Base-by-base conservation (phyloP, 441 rosid species). In the Raphanus hybrid region DNA sequence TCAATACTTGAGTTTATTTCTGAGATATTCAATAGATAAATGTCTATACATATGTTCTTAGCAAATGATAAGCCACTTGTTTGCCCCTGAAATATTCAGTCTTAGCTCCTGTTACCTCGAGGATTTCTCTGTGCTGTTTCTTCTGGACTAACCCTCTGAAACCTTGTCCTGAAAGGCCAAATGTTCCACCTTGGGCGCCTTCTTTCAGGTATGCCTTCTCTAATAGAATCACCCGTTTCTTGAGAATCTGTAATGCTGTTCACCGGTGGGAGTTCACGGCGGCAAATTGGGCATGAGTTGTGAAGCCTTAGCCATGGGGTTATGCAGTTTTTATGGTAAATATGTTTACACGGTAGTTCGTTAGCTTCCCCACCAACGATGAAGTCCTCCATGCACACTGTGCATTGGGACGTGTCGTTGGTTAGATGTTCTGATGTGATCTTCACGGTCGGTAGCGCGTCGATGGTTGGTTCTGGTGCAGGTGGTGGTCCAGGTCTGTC, bases 261-360 rank as follows among this genome's bases (percentile, higher is more conserved):
- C 7, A 52, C 77, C 8, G 10, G 37, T n/a, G 61, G 73, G 61
- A 91, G 73, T 67, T 86, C 91, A 14, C 82, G 67, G 27, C 92
- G 82, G 65, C 95, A 93, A n/a, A 91, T 87, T 0, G 94, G 94
- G 68, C 96, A 93, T 37, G 97, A 87, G 20, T 93, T 93, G 73
- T 89, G 95, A 67, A 90, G 87, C 83, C 90, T 86, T 6, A 93
- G 78, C 97, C 98, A 91, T 1, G 94, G 94, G 29, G 83, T 80
- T 37, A 91, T 89, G 57, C 98, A 91, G 1, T 87, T 85, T 10
- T 58, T 79, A 41, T 90, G 95, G 84, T 86, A 93, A 7, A 90
- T 81, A 67, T 93, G 97, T 59, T 84, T 88, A 70, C 97, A 91
- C 1, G 92, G 89, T 82, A 93, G 27, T 70, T 90, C 91, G 67